Conservation (phyloP, 345 rosid genomes). For the Capsella bursapastoris region DNA sequence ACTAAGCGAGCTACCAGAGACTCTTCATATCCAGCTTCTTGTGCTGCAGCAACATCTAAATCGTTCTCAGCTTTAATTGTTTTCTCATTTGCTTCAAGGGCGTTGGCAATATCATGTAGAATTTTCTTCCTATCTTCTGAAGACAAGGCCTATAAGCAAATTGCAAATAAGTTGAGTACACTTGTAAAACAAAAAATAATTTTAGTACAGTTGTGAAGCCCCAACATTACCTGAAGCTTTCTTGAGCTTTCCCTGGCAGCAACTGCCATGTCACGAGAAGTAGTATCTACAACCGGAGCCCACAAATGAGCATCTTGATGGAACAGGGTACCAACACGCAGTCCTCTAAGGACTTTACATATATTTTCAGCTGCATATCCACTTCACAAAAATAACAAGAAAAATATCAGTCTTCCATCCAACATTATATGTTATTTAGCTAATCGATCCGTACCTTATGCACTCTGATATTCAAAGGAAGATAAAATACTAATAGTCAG, state of each 20-base stretch:
- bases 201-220: constrained; percentile 23
- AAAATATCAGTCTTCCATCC: constrained; percentile 30
- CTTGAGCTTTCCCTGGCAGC: constrained; percentile 95
- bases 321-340: constrained; percentile 86
- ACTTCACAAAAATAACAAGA: constrained; percentile 61
- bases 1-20: constrained; percentile 81
- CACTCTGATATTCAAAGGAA: background rate
- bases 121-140: constrained; percentile 75
- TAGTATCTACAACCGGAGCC: constrained; percentile 57
- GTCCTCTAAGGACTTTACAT: constrained; percentile 79
- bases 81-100: constrained; percentile 80
- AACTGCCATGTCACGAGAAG: constrained; percentile 84
- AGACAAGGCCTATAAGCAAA: constrained; percentile 71
- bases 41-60: constrained; percentile 82
- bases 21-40: constrained; percentile 74
- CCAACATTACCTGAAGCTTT: constrained; percentile 74
- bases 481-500: constrained; percentile 8
- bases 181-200: constrained; percentile 15
- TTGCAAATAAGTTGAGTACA: constrained; percentile 25
- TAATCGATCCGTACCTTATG: background rate
- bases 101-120: constrained; percentile 80
- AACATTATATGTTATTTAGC: constrained; percentile 39
- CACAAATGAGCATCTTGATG: constrained; percentile 83
- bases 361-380: constrained; percentile 79
- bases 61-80: constrained; percentile 70